Evolutionary conservation across 148 eudicot genomes (phyloP).

Genomic region (Amaranthus palmeri): DNA sequence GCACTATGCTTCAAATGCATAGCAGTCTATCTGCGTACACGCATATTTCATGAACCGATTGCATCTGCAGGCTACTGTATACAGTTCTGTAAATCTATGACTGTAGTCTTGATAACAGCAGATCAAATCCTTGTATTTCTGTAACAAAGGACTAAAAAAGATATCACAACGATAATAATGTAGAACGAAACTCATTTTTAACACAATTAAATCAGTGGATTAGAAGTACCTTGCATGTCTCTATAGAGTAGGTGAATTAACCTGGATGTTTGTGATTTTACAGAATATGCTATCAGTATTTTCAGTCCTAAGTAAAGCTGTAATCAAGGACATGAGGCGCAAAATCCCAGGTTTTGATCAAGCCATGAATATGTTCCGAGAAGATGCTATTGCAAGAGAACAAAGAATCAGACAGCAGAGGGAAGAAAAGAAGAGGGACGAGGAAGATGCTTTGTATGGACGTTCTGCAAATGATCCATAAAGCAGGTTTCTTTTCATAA

Average conservation of each 20-base stretch:
- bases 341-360: conserved; percentile 46
- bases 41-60: too few species aligned
- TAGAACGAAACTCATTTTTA: not conserved
- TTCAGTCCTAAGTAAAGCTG: conserved; percentile 26
- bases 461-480: not conserved
- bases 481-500: conserved; percentile 15
- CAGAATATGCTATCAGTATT: conserved; percentile 39
- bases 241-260: not conserved
- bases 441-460: conserved; percentile 15
- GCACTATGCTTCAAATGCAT: too few species aligned
- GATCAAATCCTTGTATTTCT: too few species aligned
- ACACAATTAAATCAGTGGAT: not conserved
- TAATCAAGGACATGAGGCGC: conserved; percentile 29
- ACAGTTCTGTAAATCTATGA: too few species aligned
- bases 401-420: conserved; percentile 25
- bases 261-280: not conserved
- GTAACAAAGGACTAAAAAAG: too few species aligned
- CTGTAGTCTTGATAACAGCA: too few species aligned
- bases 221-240: too few species aligned
- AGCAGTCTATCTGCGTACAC: too few species aligned
- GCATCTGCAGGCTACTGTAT: too few species aligned
- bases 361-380: conserved; percentile 37
- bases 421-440: conserved; percentile 29
- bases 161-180: too few species aligned
- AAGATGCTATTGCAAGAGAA: conserved; percentile 26